Evolutionary conservation across 192 early-diverging fungal species (phyloP), one percentile per base, ranked within the genome.

Genomic region (Linnemannia exigua): DNA sequence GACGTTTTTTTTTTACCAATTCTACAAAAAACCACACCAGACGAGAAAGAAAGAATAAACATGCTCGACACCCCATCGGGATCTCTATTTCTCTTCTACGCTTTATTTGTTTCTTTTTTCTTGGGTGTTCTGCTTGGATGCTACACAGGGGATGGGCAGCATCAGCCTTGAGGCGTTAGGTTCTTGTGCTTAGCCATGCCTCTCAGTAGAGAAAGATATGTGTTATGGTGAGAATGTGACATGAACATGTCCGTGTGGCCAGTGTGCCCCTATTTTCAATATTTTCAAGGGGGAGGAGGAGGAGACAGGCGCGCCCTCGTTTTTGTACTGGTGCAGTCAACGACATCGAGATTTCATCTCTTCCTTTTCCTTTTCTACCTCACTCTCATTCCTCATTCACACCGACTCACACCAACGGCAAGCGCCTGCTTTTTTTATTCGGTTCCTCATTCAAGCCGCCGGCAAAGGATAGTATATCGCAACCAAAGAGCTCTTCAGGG

Each of bases 51-150:
- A 63, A 31, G 28, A 63, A 31, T 31, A 63, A 63, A 63, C n/a
- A 63, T 63, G 58, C 58, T 63, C 58, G 25, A 25, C 58, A 33
- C 41, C 41, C 41, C 41, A 63, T 63, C 58, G 58, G 58, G 58
- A 63, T 63, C 58, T 63, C 58, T 63, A 63, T 63, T 22, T 63
- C 58, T 31, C 48, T 17, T 63, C 28, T 63, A 63, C 22, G 1
- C 52, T 46, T 46, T 8, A 8, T 46, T 5, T 54, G 22, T 54
- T 54, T 54, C 22, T 54, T 28, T 28, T 31, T 63, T 28, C 28
- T 63, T 63, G 0, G 11, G 2, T 51, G 54, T 25, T n/a, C 12
- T 58, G 22, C 41, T 44, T 44, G 19, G 19, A 20, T 25, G 9
- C 41, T 44, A 44, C n/a, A 9, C 41, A 44, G 9, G 9, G 9